These are phyloP conservation scores for Kluyveromyces nonfermentans DNA, from an alignment of 805 yeast species.

Conservation along the genomic window DNA sequence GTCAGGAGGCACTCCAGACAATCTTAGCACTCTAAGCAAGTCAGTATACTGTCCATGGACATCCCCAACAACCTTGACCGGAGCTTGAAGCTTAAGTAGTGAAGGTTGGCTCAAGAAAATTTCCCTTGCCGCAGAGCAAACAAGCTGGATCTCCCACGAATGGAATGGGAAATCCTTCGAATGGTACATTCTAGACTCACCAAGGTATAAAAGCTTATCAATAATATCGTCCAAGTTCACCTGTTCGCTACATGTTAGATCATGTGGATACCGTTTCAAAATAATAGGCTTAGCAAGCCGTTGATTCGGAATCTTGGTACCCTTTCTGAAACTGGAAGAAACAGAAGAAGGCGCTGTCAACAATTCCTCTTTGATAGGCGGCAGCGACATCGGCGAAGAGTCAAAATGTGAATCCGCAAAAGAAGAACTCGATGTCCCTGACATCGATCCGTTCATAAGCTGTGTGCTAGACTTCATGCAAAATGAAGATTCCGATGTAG, in stretches of 20 bases:
- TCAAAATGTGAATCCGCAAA: constrained; percentile 1
- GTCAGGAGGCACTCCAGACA: constrained; percentile 93
- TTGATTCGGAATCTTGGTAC: constrained; percentile 12
- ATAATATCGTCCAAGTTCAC: constrained; percentile 55
- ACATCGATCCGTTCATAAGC: neutral
- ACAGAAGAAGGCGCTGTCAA: constrained; percentile 5
- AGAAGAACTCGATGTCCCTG: neutral
- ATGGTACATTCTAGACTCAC: constrained; percentile 34
- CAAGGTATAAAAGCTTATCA: constrained; percentile 46
- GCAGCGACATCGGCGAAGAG: constrained; percentile 5
- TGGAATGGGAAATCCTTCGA: constrained; percentile 42
- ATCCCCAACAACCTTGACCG: constrained; percentile 81
- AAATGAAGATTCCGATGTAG: constrained; percentile 6
- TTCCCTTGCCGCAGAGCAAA: constrained; percentile 50
- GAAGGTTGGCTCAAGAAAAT: constrained; percentile 58
- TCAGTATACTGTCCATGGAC: constrained; percentile 96
- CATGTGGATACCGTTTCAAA: constrained; percentile 24
- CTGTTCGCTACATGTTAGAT: constrained; percentile 19
- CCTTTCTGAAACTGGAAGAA: constrained; percentile 2
- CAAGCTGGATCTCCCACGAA: constrained; percentile 43
- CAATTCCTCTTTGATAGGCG: constrained; percentile 9
- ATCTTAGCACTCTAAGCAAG: constrained; percentile 77
- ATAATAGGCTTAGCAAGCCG: constrained; percentile 15
- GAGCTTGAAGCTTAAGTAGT: constrained; percentile 56
- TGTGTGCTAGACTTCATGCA: neutral